Evolutionary conservation across 345 rosid genomes (phyloP), one percentile per base, ranked within the genome.

Genomic region (Rhizophora mangle): DNA sequence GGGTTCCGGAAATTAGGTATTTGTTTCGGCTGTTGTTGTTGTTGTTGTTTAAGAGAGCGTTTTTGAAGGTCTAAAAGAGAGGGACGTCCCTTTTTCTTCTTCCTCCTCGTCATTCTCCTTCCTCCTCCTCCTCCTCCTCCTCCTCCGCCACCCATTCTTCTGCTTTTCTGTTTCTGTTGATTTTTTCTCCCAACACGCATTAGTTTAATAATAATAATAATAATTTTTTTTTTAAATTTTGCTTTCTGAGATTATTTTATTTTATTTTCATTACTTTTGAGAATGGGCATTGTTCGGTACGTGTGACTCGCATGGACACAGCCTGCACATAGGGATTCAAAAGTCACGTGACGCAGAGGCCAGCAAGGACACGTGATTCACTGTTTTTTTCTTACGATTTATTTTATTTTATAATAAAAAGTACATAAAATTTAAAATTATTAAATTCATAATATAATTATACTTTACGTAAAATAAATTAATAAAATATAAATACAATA

Each of bases 51-150:
- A 72, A 94, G 83, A 74, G 90, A 85, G 69, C 98, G 98, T 67
- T 87, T 91, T 71, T 94, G 95, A 58, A 94, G 87, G 86, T 94
- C 98, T 61, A 94, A 71, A 10, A 94, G 93, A 69, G 98, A 91
- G 2, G 98, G 98, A 55, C 98, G 88, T 26, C 98, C 98, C 84
- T 94, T 94, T 77, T 94, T 94, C 90, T 88, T 93, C 96, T 79
- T 89, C 97, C 82, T 88, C 87, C 75, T 85, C 82, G 79, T 79
- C 90, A 81, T 79, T 87, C 91, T 2, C 84, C 53, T 64, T 76
- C 72, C 15, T 32, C 67, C 62, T 59, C 67, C 34, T 21, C 66
- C 71, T 69, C 18, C 56, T 72, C 64, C 62, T 64, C 52, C 32
- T 51, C 82, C 22, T 65, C 36, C 7, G 1, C 27, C 27, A 58